Percentiles rank a stretch among this genome's conserved stretches.
Evolutionary conservation across 257 asterid species (phyloP).

Genomic region (Leptodermis oblonga): DNA sequence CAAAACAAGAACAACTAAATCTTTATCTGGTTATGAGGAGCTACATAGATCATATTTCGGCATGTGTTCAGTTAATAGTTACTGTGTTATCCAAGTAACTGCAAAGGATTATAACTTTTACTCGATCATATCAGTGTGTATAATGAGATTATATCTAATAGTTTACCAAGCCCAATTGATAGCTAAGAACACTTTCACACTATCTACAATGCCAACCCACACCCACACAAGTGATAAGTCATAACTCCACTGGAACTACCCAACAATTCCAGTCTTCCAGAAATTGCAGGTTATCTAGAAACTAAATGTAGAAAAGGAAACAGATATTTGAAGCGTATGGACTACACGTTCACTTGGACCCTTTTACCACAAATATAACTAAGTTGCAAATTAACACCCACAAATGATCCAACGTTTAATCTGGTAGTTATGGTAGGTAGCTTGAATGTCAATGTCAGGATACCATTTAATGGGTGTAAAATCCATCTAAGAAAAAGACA

Average conservation of each 20-base stretch:
- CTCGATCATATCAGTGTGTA: neutral
- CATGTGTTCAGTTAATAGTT: neutral
- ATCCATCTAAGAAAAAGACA: neutral
- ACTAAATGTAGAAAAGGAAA: neutral
- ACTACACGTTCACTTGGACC: neutral
- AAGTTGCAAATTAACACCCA: neutral
- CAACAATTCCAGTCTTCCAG: neutral
- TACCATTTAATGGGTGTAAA: neutral
- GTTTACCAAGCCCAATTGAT: neutral
- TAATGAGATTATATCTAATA: neutral
- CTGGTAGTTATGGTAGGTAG: neutral
- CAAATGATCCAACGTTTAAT: neutral
- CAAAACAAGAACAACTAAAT: neutral
- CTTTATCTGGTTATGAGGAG: neutral
- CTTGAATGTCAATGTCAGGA: constrained; percentile 7
- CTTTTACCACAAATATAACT: neutral
- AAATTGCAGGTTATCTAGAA: neutral
- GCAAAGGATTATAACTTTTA: neutral
- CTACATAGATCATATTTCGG: neutral
- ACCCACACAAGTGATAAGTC: neutral
- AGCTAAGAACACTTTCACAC: neutral
- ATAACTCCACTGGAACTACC: neutral
- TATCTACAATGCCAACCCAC: neutral
- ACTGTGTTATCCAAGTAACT: neutral
- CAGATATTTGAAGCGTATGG: neutral